A percentile compares a stretch with the other conserved stretches of the same genome.
These are phyloP conservation scores for Fusarium annulatum DNA, from an alignment of 2,329 filamentous ascomycete species.

Conservation along the genomic window DNA sequence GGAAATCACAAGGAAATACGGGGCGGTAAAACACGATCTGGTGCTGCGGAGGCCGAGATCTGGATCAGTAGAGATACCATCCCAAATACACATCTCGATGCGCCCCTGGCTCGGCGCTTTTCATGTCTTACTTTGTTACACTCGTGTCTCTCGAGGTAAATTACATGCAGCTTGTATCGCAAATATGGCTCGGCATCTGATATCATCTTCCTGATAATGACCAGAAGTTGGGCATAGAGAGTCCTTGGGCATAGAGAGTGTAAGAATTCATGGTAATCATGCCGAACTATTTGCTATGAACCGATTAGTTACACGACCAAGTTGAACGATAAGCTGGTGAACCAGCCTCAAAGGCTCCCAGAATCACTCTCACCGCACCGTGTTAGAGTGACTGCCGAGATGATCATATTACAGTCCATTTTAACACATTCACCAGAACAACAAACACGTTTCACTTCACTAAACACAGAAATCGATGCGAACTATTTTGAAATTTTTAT, in stretches of 20 bases:
- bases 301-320: neutral
- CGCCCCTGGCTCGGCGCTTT: conserved; percentile 30
- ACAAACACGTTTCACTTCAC: conserved; percentile 17
- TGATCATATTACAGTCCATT: neutral
- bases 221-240: neutral
- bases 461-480: conserved; percentile 10
- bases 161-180: neutral
- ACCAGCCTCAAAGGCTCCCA: neutral
- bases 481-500: conserved; percentile 29
- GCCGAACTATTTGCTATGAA: neutral
- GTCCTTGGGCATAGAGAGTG: neutral
- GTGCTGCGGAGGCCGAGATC: conserved; percentile 15
- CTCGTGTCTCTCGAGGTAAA: conserved; percentile 3
- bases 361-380: too few relatives aligned
- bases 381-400: neutral
- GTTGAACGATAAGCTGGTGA: neutral
- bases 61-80: conserved; percentile 35
- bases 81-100: conserved; percentile 22
- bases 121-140: conserved; percentile 23
- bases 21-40: conserved; percentile 1
- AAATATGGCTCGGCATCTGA: neutral
- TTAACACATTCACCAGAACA: neutral
- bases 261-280: neutral
- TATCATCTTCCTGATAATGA: neutral
- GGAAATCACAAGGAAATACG: neutral